Conservation (phyloP, 129 eudicot genomes). For the Artemisia tridentata region DNA sequence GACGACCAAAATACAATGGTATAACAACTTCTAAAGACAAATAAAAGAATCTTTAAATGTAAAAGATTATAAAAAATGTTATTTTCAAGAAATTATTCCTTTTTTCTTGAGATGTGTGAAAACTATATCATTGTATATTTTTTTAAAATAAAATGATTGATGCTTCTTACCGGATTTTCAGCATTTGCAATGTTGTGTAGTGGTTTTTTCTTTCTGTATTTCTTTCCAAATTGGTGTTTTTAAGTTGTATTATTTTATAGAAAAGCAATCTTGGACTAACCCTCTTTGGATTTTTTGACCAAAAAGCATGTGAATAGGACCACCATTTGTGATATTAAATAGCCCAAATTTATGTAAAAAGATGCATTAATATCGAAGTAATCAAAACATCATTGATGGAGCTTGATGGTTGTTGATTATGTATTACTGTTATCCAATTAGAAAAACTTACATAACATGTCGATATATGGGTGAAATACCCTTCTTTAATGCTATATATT, state of each 20-base stretch:
- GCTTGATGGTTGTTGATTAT: not conserved
- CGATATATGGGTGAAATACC: not conserved
- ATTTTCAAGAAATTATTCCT: slow-evolving; percentile 25
- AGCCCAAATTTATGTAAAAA: not conserved
- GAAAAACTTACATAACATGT: not conserved
- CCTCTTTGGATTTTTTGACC: slow-evolving; percentile 16
- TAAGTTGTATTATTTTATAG: slow-evolving; percentile 6
- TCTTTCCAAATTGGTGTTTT: not conserved
- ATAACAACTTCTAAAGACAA: not conserved
- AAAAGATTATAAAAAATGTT: slow-evolving; percentile 11
- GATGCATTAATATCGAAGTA: slow-evolving; percentile 10
- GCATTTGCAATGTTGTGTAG: slow-evolving; percentile 17
- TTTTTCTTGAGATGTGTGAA: slow-evolving; percentile 27
- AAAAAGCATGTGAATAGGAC: slow-evolving; percentile 19
- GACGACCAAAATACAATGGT: not conserved
- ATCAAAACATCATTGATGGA: not conserved
- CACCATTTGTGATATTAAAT: slow-evolving; percentile 8
- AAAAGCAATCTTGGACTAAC: slow-evolving; percentile 17
- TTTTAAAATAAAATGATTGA: slow-evolving; percentile 18
- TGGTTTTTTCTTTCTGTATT: slow-evolving; percentile 26
- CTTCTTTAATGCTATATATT: not conserved
- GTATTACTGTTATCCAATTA: not conserved
- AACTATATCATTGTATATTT: slow-evolving; percentile 3
- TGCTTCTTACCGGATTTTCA: slow-evolving; percentile 26
- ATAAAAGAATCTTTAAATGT: not conserved